These are phyloP conservation scores for Acanthamoeba triangularis DNA, from an alignment of 208 protist genomes.

Conservation along the genomic window DNA sequence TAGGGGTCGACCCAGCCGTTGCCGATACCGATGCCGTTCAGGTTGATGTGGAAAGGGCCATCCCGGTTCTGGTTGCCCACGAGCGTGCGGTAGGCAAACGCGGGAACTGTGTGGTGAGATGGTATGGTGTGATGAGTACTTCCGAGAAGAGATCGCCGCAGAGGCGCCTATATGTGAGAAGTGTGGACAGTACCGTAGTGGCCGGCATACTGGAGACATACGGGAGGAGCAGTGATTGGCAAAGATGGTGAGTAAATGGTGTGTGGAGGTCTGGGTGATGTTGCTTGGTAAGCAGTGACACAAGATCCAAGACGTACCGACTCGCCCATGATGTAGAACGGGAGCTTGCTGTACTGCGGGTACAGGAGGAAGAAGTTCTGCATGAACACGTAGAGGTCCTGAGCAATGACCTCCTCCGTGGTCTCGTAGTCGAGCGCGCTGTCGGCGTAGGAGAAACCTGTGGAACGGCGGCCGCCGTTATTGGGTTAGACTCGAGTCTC, in stretches of 20 bases:
- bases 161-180: not conserved
- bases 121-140: too few species aligned
- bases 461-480: not conserved
- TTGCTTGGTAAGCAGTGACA: not conserved
- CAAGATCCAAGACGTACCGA: not conserved
- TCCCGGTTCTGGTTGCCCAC: conserved; percentile 35
- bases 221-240: too few species aligned
- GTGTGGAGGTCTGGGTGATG: too few species aligned
- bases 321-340: conserved; percentile 70
- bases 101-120: not conserved
- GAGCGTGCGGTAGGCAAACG: conserved; percentile 18
- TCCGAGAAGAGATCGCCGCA: too few species aligned
- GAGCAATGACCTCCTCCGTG: conserved; percentile 37
- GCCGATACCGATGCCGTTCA: conserved; percentile 57
- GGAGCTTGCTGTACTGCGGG: conserved; percentile 46
- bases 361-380: conserved; percentile 67
- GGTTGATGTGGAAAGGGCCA: conserved; percentile 26
- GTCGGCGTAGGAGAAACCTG: conserved; percentile 60
- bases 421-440: conserved; percentile 28
- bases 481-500: not conserved
- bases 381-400: conserved; percentile 65
- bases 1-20: conserved; percentile 65
- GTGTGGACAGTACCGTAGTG: not conserved
- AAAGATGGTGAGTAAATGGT: not conserved
- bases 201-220: not conserved